These are phyloP conservation scores for Verticillium alfalfae DNA, from an alignment of 2,329 filamentous ascomycete species.

Conservation along the genomic window DNA sequence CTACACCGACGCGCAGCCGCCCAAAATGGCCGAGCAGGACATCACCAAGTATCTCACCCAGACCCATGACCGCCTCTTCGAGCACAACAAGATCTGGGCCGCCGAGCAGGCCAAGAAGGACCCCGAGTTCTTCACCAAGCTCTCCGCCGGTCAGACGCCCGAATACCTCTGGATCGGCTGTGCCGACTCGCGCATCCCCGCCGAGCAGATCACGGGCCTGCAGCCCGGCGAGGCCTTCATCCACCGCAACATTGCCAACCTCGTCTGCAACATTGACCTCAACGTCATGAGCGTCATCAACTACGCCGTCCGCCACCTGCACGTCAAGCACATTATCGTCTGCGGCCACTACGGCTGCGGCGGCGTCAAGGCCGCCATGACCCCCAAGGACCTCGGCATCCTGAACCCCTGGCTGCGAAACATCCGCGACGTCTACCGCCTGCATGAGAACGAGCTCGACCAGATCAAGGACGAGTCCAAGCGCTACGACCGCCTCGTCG, in stretches of 20 bases:
- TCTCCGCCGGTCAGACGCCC: constrained; percentile 59
- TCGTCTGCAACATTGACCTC: constrained; percentile 74
- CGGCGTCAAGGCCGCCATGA: constrained; percentile 70
- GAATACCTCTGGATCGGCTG: constrained; percentile 87
- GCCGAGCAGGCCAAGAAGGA: constrained; percentile 51
- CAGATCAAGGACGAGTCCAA: constrained; percentile 51
- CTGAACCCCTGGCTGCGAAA: constrained; percentile 71
- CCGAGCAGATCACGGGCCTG: constrained; percentile 77
- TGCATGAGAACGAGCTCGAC: constrained; percentile 67
- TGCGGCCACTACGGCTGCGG: constrained; percentile 77
- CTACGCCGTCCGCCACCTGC: constrained; percentile 75
- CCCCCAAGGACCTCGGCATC: constrained; percentile 62
- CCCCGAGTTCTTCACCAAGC: constrained; percentile 60
- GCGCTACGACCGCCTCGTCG: constrained; percentile 67
- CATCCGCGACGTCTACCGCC: constrained; percentile 68
- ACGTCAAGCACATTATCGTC: constrained; percentile 76
- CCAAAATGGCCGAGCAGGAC: constrained; percentile 6
- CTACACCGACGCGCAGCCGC: neutral
- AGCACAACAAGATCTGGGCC: constrained; percentile 64
- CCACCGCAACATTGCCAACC: constrained; percentile 92
- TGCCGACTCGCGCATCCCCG: constrained; percentile 86
- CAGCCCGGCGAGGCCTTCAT: constrained; percentile 89
- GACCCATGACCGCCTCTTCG: constrained; percentile 62
- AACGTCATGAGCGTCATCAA: constrained; percentile 78
- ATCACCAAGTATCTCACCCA: constrained; percentile 47